phyloP scores from a whole-genome alignment of 495 filamentous ascomycete genomes.

The Hypoxylon cercidicola region DNA sequence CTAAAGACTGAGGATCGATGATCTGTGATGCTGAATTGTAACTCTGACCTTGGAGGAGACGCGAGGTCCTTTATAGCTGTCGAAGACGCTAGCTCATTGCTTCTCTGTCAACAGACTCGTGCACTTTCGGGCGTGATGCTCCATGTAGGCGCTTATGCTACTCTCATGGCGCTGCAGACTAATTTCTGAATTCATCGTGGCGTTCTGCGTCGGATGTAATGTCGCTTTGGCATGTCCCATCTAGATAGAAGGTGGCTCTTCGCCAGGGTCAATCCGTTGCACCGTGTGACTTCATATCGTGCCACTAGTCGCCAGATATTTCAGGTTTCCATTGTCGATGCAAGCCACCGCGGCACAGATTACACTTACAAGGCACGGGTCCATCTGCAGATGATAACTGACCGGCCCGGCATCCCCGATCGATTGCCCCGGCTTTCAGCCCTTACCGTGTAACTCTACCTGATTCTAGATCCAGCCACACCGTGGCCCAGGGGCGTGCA shows the following conservation, averaged over 20 bases:
- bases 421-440: slow-evolving; percentile 24
- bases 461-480: slow-evolving; percentile 34
- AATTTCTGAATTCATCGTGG: slow-evolving; percentile 15
- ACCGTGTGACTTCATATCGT: slow-evolving; percentile 29
- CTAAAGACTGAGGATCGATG: slow-evolving; percentile 27
- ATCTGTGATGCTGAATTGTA: slow-evolving; percentile 28
- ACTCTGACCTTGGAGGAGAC: slow-evolving; percentile 14
- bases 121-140: slow-evolving; percentile 11
- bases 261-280: slow-evolving; percentile 17
- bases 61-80: slow-evolving; percentile 24
- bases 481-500: slow-evolving; percentile 7
- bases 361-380: neutral
- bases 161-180: slow-evolving; percentile 14
- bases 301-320: slow-evolving; percentile 17
- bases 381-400: neutral
- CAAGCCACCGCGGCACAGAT: slow-evolving; percentile 28
- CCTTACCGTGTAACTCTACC: slow-evolving; percentile 21
- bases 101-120: slow-evolving; percentile 1
- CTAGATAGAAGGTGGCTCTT: slow-evolving; percentile 22
- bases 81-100: slow-evolving; percentile 1
- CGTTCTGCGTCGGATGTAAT: slow-evolving; percentile 24
- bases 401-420: slow-evolving; percentile 11
- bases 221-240: slow-evolving; percentile 19
- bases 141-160: slow-evolving; percentile 1
- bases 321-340: slow-evolving; percentile 23